Percentiles rank a stretch among this genome's conserved stretches.
Conservation (phyloP, 768 basidiomycete genomes). For the Termitomyces sp. region DNA sequence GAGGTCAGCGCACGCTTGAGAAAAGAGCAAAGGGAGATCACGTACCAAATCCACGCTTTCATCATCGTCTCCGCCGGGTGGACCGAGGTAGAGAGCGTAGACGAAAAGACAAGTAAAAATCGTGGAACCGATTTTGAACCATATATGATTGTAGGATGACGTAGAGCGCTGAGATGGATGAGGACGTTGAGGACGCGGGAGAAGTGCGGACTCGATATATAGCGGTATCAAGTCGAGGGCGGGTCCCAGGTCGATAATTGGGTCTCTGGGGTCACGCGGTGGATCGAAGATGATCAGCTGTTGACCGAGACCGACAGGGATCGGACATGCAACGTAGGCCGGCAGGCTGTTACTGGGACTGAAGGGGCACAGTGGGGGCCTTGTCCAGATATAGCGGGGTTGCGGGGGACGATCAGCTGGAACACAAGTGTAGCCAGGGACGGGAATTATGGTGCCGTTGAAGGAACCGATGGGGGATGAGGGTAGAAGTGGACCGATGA, state of each 20-base stretch:
- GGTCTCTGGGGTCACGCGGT: neutral
- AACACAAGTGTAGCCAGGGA: neutral
- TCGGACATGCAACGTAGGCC: neutral
- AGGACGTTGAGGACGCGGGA: neutral
- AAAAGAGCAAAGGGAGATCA: neutral
- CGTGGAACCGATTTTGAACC: neutral
- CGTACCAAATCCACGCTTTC: neutral
- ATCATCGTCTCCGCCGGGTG: neutral
- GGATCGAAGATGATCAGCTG: neutral
- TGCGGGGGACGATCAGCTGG: neutral
- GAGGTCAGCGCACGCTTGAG: neutral
- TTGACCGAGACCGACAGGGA: neutral
- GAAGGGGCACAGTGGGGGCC: neutral
- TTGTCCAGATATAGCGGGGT: neutral
- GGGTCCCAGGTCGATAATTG: neutral
- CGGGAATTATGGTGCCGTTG: neutral
- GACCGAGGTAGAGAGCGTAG: neutral
- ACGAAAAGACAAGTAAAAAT: neutral
- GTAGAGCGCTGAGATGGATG: neutral
- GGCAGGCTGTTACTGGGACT: neutral
- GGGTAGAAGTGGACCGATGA: neutral
- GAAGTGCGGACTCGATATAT: neutral
- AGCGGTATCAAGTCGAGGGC: neutral
- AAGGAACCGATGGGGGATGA: neutral
- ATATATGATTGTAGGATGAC: neutral